phyloP scores from a whole-genome alignment of 192 early-diverging fungal genomes.

The Dispira simplex region DNA sequence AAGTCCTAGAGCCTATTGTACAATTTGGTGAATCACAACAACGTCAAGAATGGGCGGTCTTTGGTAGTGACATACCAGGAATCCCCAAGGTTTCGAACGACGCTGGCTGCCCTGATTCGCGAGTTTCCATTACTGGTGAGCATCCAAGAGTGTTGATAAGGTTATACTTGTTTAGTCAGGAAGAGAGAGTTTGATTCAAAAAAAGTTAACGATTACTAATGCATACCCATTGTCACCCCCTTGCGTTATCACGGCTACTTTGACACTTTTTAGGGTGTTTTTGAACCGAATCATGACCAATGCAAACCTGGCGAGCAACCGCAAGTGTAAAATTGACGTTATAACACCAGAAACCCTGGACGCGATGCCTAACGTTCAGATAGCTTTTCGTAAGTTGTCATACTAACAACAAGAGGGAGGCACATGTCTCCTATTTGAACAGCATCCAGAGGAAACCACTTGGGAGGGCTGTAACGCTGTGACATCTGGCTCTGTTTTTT shows the following conservation, averaged over 20 bases:
- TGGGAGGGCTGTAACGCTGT: neutral
- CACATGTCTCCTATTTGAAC: neutral
- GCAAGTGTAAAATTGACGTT: neutral
- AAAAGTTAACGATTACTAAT: neutral
- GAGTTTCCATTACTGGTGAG: too few relatives aligned
- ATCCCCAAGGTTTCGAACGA: neutral
- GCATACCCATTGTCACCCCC: neutral
- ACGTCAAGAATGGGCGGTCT: neutral
- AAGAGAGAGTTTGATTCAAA: neutral
- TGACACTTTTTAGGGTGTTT: neutral
- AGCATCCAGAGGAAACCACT: neutral
- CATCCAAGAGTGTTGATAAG: neutral
- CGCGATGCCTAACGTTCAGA: neutral
- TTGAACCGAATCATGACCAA: conserved; percentile 6
- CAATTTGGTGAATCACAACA: neutral
- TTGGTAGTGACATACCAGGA: neutral
- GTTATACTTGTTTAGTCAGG: neutral
- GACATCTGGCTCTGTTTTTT: neutral
- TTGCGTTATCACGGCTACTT: neutral
- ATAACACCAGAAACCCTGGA: neutral
- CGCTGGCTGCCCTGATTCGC: too few relatives aligned
- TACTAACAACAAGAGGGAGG: neutral
- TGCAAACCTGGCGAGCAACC: conserved; percentile 2
- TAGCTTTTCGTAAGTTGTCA: neutral
- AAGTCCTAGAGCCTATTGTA: neutral